These are phyloP conservation scores for Stellera chamaejasme DNA, from an alignment of 345 rosid species.

Conservation along the genomic window DNA sequence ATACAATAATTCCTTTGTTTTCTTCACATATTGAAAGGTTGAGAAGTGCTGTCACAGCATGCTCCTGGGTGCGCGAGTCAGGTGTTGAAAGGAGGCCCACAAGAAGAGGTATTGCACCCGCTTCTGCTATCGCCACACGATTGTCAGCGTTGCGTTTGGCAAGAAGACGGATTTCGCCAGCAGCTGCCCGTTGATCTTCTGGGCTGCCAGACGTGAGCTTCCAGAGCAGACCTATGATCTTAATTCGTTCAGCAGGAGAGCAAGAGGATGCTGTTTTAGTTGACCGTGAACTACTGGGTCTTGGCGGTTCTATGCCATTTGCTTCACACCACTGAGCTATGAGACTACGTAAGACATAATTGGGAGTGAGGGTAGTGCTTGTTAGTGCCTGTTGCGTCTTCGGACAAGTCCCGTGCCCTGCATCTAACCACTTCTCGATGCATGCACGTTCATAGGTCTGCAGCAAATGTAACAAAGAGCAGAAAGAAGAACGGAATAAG, in stretches of 20 bases:
- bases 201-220: slow-evolving; percentile 70
- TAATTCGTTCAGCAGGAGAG: slow-evolving; percentile 66
- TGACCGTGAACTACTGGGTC: slow-evolving; percentile 60
- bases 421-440: slow-evolving; percentile 95
- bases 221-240: slow-evolving; percentile 64
- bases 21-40: slow-evolving; percentile 96
- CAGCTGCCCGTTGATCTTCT: slow-evolving; percentile 79
- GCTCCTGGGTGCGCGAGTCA: slow-evolving; percentile 90
- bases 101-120: slow-evolving; percentile 95
- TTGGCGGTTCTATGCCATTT: slow-evolving; percentile 82
- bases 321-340: slow-evolving; percentile 98
- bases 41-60: slow-evolving; percentile 88
- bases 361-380: slow-evolving; percentile 67
- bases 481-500: slow-evolving; percentile 3
- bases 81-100: slow-evolving; percentile 72
- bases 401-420: slow-evolving; percentile 85
- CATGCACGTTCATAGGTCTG: slow-evolving; percentile 92
- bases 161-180: slow-evolving; percentile 93
- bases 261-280: slow-evolving; percentile 49
- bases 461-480: slow-evolving; percentile 16
- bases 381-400: slow-evolving; percentile 82
- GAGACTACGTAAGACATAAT: slow-evolving; percentile 89
- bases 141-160: slow-evolving; percentile 96
- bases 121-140: slow-evolving; percentile 97
- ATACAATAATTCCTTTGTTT: slow-evolving; percentile 84